phyloP scores from a whole-genome alignment of 495 filamentous ascomycete species.

The Neurospora sp. region DNA sequence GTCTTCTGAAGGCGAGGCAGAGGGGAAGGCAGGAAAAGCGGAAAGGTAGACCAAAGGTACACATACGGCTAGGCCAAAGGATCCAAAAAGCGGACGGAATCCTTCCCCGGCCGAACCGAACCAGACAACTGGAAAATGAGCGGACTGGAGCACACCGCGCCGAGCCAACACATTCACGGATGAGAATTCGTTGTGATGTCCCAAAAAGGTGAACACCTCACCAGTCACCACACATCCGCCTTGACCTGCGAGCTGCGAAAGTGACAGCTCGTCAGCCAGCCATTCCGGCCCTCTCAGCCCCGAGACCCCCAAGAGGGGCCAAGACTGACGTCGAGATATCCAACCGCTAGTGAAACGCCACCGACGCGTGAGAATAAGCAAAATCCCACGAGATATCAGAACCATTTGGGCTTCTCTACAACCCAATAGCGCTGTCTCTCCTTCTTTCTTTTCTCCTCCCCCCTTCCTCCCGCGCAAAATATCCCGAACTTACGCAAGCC shows the following conservation, averaged over 20 bases:
- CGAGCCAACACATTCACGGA: background rate
- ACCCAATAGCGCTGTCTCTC: background rate
- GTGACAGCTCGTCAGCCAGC: background rate
- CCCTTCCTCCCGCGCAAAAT: background rate
- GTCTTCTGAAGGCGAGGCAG: background rate
- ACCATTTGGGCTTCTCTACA: background rate
- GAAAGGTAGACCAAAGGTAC: background rate
- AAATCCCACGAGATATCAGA: background rate
- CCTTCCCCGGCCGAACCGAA: background rate
- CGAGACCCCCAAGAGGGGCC: background rate
- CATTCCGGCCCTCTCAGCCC: background rate
- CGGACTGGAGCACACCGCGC: background rate
- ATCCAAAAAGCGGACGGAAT: background rate
- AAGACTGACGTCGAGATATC: background rate
- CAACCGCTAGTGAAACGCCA: background rate
- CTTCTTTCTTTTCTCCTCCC: background rate
- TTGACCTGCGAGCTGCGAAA: background rate
- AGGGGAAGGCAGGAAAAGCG: background rate
- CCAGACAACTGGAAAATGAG: background rate
- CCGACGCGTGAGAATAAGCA: background rate
- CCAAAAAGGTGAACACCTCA: background rate
- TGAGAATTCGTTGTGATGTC: background rate
- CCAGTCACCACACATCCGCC: background rate
- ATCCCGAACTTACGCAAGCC: background rate
- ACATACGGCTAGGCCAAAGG: background rate